Conservation (phyloP, 176 grass and related monocot species). For the Chrysopogon serrulatus region DNA sequence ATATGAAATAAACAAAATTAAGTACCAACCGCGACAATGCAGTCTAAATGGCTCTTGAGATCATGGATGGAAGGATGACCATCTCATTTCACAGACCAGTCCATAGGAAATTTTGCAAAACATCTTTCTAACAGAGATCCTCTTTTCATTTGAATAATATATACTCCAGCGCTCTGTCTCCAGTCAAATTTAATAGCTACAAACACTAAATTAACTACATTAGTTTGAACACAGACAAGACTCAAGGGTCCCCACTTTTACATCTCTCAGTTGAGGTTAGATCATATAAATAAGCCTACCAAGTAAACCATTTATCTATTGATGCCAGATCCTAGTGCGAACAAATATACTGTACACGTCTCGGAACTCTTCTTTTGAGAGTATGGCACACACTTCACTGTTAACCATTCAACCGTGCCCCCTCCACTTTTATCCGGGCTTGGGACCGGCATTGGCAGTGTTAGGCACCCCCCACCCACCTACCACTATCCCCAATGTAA, state of each 20-base stretch:
- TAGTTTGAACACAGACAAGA: background rate
- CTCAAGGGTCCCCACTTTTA: background rate
- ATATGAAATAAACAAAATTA: background rate
- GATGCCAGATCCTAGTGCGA: too few relatives aligned
- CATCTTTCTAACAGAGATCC: too few relatives aligned
- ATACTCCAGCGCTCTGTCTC: background rate
- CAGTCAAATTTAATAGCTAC: background rate
- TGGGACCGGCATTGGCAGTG: conserved; percentile 48
- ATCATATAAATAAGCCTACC: too few relatives aligned
- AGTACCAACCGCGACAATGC: too few relatives aligned
- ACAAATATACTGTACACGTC: too few relatives aligned
- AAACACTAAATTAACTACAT: background rate
- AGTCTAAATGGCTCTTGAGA: too few relatives aligned
- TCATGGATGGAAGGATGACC: background rate
- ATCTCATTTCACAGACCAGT: background rate
- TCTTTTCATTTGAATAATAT: background rate
- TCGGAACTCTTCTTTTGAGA: too few relatives aligned
- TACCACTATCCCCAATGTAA: background rate
- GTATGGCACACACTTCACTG: background rate
- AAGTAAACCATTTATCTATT: background rate
- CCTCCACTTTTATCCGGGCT: conserved; percentile 51
- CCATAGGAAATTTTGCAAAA: too few relatives aligned
- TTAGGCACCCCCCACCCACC: conserved; percentile 24
- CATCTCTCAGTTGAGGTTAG: background rate
- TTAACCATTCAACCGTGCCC: background rate